phyloP scores from a whole-genome alignment of 2,329 filamentous ascomycete species.

The Verticillium klebahnii region DNA sequence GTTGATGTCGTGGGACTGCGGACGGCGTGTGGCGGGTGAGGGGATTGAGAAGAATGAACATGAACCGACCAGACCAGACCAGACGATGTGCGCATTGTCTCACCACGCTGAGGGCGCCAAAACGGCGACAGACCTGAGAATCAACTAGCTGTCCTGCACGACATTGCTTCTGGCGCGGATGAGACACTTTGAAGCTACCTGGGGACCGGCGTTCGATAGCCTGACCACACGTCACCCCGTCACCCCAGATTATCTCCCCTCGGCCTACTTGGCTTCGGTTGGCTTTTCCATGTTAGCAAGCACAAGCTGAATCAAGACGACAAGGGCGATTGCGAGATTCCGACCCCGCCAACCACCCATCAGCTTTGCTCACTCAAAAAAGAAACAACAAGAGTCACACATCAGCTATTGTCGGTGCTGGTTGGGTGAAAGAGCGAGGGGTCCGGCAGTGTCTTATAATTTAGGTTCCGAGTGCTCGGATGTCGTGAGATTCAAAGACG shows the following conservation, averaged over 20 bases:
- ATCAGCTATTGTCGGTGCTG: neutral
- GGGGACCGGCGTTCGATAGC: neutral
- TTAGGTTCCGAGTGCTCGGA: neutral
- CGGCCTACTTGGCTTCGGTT: neutral
- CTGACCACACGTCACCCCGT: neutral
- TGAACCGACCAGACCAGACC: neutral
- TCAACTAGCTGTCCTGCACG: neutral
- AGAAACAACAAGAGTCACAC: neutral
- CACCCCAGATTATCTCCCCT: neutral
- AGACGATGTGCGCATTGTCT: neutral
- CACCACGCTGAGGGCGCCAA: neutral
- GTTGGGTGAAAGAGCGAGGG: neutral
- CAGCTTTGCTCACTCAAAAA: neutral
- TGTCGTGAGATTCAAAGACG: neutral
- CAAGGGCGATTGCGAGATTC: neutral
- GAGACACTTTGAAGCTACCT: neutral
- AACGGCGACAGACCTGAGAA: neutral
- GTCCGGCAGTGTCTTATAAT: neutral
- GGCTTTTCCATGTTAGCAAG: neutral
- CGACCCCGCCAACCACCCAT: neutral
- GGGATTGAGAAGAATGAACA: neutral
- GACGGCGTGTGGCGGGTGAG: neutral
- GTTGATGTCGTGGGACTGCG: neutral
- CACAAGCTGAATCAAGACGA: neutral
- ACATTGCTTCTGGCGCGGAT: neutral